Base-by-base conservation (phyloP, 2,329 filamentous ascomycete genomes). In the Hymenoscyphus fraxineus region DNA sequence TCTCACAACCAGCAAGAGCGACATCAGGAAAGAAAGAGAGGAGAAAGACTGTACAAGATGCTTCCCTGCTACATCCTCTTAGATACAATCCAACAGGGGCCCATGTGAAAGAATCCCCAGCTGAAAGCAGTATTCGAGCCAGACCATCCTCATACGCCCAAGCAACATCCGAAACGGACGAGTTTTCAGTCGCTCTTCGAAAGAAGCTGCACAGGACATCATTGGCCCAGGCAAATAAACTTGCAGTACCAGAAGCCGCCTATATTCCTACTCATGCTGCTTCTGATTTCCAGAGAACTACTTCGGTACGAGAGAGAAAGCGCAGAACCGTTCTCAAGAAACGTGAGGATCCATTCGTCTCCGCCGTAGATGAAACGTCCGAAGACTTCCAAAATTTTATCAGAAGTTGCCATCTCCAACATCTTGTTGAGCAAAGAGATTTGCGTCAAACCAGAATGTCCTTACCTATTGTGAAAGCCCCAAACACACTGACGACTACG, bases 221-320 rank as follows among this genome's bases (percentile, higher is more conserved):
- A 7, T 32, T 35, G 47, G 35, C 51, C 10, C 59, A 55, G 35
- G 41, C 10, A 35, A 27, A 40, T 2, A 61, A 32, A 6, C n/a
- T 55, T 22, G 12, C 19, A 54, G 22, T 19, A 9, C 58, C 41
- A n/a, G 15, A 27, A 22, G 44, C 35, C 12, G 59, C 67, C n/a
- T 68, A 67, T 22, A 35, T 64, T 27, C 68, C 68, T n/a, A 57
- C 65, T 40, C 65, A 66, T 58, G 68, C 68, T 12, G 65, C 62
- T 4, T 44, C 64, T 6, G 66, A 68, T 59, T 66, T 64, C 55
- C 51, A 56, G 22, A 64, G 62, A 32, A 41, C 63, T 19, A 41
- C 39, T 13, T 57, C 61, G 3, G 32, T 31, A 3, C 19, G 40
- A 7, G 41, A 56, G 3, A 40, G 22, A 19, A 54, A 13, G 10